Conservation (phyloP, 129 eudicot species). For the Sambucus nigra region DNA sequence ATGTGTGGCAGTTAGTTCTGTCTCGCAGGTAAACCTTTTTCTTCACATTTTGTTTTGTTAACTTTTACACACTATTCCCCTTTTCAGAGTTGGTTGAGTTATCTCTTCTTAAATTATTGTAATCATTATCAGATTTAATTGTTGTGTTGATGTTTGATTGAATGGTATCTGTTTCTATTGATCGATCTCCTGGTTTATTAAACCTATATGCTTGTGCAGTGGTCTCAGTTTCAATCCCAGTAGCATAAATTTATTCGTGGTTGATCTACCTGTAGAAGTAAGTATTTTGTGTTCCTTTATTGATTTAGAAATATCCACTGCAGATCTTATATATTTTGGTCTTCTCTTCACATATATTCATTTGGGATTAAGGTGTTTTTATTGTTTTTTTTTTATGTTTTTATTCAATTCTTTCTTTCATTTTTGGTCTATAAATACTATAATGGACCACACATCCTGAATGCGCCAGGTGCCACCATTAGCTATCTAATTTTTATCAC, state of each 20-base stretch:
- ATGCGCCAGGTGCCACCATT: no score
- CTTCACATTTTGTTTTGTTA: not conserved
- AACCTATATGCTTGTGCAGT: conserved; percentile 34
- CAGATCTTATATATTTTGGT: no score
- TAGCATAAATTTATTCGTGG: conserved; percentile 73
- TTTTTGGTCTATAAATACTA: no score
- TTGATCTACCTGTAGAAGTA: conserved; percentile 55
- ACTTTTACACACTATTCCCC: not conserved
- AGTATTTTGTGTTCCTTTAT: conserved; percentile 7
- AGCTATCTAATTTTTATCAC: no score
- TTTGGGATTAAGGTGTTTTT: no score
- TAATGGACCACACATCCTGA: no score
- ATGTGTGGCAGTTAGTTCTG: conserved; percentile 87
- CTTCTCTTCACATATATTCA: no score
- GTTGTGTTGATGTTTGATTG: not conserved
- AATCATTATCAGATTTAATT: not conserved
- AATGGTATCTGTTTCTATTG: not conserved
- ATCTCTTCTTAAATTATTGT: not conserved
- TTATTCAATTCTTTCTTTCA: no score
- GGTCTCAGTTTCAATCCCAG: conserved; percentile 51
- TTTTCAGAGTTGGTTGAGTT: not conserved
- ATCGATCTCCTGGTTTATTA: not conserved
- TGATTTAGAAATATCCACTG: no score
- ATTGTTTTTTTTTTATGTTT: no score
- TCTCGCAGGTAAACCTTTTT: conserved; percentile 50